These are phyloP conservation scores for Dryadomyces sulphureus DNA, from an alignment of 2,329 filamentous ascomycete species.

Conservation along the genomic window DNA sequence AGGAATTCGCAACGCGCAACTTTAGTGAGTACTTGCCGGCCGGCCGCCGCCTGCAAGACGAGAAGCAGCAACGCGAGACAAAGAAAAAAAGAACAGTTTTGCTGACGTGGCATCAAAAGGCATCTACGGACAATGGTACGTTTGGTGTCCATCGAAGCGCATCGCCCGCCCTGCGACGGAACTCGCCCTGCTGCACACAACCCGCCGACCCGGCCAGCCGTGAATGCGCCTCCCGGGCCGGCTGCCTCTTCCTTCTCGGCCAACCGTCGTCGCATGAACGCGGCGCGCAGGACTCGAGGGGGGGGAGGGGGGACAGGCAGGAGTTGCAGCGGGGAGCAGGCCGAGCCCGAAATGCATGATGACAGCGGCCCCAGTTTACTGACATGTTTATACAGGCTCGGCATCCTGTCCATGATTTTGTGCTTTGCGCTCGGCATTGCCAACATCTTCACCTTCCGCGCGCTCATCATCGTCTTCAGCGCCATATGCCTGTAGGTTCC, in stretches of 20 bases:
- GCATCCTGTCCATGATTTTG: constrained; percentile 55
- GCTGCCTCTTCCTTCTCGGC: no score
- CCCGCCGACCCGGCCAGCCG: no score
- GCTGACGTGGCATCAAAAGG: constrained; percentile 26
- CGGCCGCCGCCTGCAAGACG: not conserved
- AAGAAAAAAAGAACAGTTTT: not conserved
- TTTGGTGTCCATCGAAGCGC: no score
- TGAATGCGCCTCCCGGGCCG: no score
- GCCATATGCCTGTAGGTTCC: constrained; percentile 37
- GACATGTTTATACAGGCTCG: constrained; percentile 36
- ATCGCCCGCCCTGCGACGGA: no score
- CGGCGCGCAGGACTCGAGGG: no score
- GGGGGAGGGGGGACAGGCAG: not conserved
- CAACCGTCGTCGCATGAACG: no score
- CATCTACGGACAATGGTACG: constrained; percentile 66
- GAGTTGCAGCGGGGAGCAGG: not conserved
- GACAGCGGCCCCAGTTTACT: not conserved
- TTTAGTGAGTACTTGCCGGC: constrained; percentile 38
- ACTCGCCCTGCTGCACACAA: no score
- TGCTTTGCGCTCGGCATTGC: constrained; percentile 56
- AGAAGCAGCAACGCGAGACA: constrained; percentile 1
- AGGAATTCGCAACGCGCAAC: constrained; percentile 59
- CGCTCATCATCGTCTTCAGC: constrained; percentile 34
- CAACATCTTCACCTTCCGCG: constrained; percentile 44
- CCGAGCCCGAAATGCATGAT: not conserved